phyloP scores from a whole-genome alignment of 2,329 filamentous ascomycete species.

The Colletotrichum australisinense region DNA sequence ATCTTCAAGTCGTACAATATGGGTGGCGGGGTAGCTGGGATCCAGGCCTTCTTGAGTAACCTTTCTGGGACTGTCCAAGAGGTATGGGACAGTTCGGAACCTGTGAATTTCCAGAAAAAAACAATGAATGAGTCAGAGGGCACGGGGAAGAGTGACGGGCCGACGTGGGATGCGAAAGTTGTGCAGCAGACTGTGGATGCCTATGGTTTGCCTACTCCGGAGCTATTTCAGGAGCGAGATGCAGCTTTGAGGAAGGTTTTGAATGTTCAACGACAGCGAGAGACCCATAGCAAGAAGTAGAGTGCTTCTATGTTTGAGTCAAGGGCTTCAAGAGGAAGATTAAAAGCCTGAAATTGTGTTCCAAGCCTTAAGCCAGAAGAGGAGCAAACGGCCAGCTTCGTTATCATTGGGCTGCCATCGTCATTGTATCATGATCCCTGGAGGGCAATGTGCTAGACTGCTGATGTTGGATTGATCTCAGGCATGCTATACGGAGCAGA shows the following conservation, averaged over 20 bases:
- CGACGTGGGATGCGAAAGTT: not conserved
- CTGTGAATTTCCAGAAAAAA: not conserved
- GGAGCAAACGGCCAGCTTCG: too few relatives aligned
- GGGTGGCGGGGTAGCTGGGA: slow-evolving; percentile 6
- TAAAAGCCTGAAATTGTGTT: too few relatives aligned
- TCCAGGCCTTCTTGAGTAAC: not conserved
- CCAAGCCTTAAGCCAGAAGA: too few relatives aligned
- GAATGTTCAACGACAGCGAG: not conserved
- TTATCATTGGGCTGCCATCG: too few relatives aligned
- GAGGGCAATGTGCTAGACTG: too few relatives aligned
- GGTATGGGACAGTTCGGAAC: slow-evolving; percentile 2
- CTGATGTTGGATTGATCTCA: too few relatives aligned
- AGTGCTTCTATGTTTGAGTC: fast-evolving
- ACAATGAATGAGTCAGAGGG: not conserved
- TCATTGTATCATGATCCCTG: too few relatives aligned
- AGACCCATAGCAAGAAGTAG: not conserved
- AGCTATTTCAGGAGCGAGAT: not conserved
- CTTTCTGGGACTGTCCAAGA: slow-evolving; percentile 1
- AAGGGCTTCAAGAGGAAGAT: not conserved
- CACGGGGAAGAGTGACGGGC: not conserved
- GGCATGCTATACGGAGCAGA: too few relatives aligned
- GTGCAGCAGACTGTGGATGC: slow-evolving; percentile 5
- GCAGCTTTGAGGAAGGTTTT: not conserved
- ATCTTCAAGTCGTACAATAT: slow-evolving; percentile 10
- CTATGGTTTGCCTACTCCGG: not conserved